A percentile compares a stretch with the other conserved stretches of the same genome.
phyloP scores from a whole-genome alignment of 2,329 filamentous ascomycete genomes.

The Zasmidium angulare region DNA sequence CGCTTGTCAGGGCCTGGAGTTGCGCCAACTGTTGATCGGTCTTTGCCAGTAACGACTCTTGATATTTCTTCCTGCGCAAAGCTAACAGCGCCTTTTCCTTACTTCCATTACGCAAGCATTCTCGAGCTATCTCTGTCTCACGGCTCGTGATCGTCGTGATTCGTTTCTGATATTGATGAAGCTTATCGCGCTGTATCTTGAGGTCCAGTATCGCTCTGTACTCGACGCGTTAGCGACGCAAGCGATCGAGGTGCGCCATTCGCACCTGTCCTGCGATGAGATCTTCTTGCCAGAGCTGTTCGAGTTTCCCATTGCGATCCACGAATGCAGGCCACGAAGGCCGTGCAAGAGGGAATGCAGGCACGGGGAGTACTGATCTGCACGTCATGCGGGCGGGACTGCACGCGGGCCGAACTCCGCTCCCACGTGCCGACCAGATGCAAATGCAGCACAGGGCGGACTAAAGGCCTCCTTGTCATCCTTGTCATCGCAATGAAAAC shows the following conservation, averaged over 20 bases:
- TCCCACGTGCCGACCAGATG: constrained; percentile 5
- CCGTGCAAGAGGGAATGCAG: background rate
- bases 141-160: constrained; percentile 82
- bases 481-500: too few relatives aligned
- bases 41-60: constrained; percentile 82
- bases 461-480: background rate
- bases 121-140: constrained; percentile 81
- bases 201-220: constrained; percentile 93
- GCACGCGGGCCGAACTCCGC: constrained; percentile 7
- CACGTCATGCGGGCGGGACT: constrained; percentile 9
- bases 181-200: constrained; percentile 94
- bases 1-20: constrained; percentile 81
- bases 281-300: constrained; percentile 62
- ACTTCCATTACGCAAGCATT: constrained; percentile 78
- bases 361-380: background rate
- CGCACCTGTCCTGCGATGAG: constrained; percentile 82
- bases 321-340: background rate
- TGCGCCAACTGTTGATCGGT: constrained; percentile 94
- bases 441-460: too few relatives aligned
- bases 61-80: constrained; percentile 92
- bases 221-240: background rate
- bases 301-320: constrained; percentile 61
- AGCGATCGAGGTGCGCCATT: constrained; percentile 5
- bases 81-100: constrained; percentile 81
- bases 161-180: constrained; percentile 92